phyloP scores from a whole-genome alignment of 1,139 yeast species.

The Saccharomyces uvarum region DNA sequence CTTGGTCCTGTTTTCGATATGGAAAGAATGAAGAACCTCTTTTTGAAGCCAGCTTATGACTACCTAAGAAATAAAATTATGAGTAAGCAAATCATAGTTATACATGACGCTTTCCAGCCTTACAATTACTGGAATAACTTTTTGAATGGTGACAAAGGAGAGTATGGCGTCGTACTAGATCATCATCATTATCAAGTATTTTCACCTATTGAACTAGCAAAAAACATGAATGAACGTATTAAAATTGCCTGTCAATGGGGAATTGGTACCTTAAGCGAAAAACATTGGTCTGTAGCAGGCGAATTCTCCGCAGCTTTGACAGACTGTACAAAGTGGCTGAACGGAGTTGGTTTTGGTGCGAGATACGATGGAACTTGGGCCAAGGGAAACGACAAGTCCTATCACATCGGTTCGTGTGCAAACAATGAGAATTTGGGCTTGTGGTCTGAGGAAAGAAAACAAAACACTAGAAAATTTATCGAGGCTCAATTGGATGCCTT shows the following conservation, averaged over 20 bases:
- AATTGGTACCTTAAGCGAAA: slow-evolving; percentile 41
- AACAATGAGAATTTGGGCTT: slow-evolving; percentile 45
- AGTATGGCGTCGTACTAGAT: slow-evolving; percentile 68
- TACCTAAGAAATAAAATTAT: slow-evolving; percentile 30
- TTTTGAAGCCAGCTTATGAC: slow-evolving; percentile 34
- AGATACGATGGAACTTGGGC: slow-evolving; percentile 66
- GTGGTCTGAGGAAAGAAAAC: slow-evolving; percentile 56
- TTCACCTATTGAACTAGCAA: slow-evolving; percentile 49
- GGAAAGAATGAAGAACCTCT: slow-evolving; percentile 51
- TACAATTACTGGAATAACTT: slow-evolving; percentile 57
- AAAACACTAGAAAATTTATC: slow-evolving; percentile 57
- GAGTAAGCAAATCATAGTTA: slow-evolving; percentile 30
- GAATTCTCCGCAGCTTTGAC: slow-evolving; percentile 95
- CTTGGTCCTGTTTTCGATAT: slow-evolving; percentile 61
- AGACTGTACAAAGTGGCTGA: slow-evolving; percentile 86
- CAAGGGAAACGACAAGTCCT: slow-evolving; percentile 35
- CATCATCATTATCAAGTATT: slow-evolving; percentile 93
- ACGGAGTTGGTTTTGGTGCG: slow-evolving; percentile 85
- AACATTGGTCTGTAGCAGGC: slow-evolving; percentile 73
- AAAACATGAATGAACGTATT: slow-evolving; percentile 55
- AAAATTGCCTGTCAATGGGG: slow-evolving; percentile 60
- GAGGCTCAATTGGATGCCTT: slow-evolving; percentile 90
- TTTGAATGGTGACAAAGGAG: slow-evolving; percentile 35
- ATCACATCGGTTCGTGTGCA: slow-evolving; percentile 58
- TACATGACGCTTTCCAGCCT: slow-evolving; percentile 52